A percentile compares a stretch with the other conserved stretches of the same genome.
Evolutionary conservation across 2,329 filamentous ascomycete genomes (phyloP).

Genomic region (Bipolaris bicolor): DNA sequence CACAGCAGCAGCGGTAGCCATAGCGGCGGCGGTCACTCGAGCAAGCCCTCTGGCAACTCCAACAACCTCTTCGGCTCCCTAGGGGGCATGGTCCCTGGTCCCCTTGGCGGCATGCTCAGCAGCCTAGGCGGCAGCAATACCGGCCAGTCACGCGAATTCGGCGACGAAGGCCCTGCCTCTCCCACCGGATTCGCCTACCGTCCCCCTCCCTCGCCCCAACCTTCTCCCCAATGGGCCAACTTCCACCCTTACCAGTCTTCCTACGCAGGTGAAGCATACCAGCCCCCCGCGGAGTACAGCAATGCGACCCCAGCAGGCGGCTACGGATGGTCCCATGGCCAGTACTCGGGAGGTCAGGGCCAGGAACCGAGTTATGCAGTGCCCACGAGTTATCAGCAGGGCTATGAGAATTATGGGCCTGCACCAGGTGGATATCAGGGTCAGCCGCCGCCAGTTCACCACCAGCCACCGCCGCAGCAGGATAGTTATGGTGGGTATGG

Average conservation of each 20-base stretch:
- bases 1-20: constrained; percentile 20
- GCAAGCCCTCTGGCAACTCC: constrained; percentile 14
- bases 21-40: constrained; percentile 8
- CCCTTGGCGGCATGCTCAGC: constrained; percentile 23
- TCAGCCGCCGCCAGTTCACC: constrained; percentile 19
- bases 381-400: constrained; percentile 47
- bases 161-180: constrained; percentile 22
- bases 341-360: constrained; percentile 42
- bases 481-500: constrained; percentile 33
- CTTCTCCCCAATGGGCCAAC: constrained; percentile 31
- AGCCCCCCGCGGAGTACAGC: constrained; percentile 36
- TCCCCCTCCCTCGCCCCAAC: constrained; percentile 34
- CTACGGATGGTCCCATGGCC: constrained; percentile 37
- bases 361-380: constrained; percentile 42
- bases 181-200: constrained; percentile 26
- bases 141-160: constrained; percentile 33
- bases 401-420: constrained; percentile 39
- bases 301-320: constrained; percentile 33
- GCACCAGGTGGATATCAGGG: constrained; percentile 24
- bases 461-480: constrained; percentile 12
- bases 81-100: constrained; percentile 27
- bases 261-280: constrained; percentile 39
- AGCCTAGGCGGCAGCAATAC: constrained; percentile 31
- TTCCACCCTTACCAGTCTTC: constrained; percentile 48
- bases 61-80: constrained; percentile 36